Evolutionary conservation across 164 flowering plant genomes (phyloP), one percentile per base, ranked within the genome.

Genomic region (Nymphaea colorata): DNA sequence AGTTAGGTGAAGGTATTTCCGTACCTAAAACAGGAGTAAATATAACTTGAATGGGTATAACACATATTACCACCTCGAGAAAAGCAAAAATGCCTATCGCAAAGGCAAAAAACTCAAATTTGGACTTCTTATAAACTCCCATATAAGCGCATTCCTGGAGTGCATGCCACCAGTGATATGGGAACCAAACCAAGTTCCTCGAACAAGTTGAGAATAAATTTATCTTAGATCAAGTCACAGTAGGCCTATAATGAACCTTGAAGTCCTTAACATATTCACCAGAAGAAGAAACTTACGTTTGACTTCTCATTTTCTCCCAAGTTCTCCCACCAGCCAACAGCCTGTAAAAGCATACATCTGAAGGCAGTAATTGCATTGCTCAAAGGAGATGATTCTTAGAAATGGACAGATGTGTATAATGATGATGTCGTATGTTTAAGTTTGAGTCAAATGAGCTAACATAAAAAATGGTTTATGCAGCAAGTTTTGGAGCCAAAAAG

Each of bases 271-370:
- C 36, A 25, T 25, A 25, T 25, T 25, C 36, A 25, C 36, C 36
- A 25, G 1, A 25, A 25, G 36, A 1, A 57, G 64, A 62, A 61
- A 79, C 96, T 76, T 68, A 91, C 98, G 73, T 71, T 79, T 64
- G 81, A 75, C 73, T 86, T 90, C 82, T 90, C 98, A 74, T 80
- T 82, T 62, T 78, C 76, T 41, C 78, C 71, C 79, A 91, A 69
- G 76, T 36, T 82, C 44, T 82, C 87, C 99, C 99, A 94, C 99
- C 99, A 94, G 60, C 99, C 96, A 47, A 64, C 77, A 62, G 79
- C 79, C 99, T 94, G 68, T 2, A 72, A 70, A 70, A 61, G 64
- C 12, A 4, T 61, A 17, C 25, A 61, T 17, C 10, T 10, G n/a
- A 17, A 61, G 64, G 14, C 14, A 51, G 57, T 8, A 8, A 51